Evolutionary conservation across 768 basidiomycete species (phyloP), one percentile per base, ranked within the genome.

Genomic region (Rhodotorula paludigena): DNA sequence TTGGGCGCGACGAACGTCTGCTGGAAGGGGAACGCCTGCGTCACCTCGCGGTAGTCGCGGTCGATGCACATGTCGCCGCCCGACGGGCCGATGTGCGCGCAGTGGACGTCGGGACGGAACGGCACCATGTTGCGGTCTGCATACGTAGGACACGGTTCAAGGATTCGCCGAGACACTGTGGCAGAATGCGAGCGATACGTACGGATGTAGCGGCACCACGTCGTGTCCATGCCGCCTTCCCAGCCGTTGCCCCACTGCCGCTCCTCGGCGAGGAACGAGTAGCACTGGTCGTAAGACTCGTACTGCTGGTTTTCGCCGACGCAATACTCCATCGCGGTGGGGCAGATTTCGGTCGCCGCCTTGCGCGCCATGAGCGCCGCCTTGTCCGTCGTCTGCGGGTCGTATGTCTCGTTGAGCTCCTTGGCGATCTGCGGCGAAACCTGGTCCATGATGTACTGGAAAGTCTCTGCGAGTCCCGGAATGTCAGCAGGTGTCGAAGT

Each of bases 121-220:
- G 18, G 60, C 3, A 60, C 60, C 60, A 60, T 60, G 60, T 60
- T 60, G n/a, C 20, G 33, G 41, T 60, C n/a, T n/a, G n/a, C n/a
- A n/a, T n/a, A n/a, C n/a, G n/a, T n/a, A n/a, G n/a, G n/a, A n/a
- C n/a, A n/a, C n/a, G n/a, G n/a, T n/a, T n/a, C n/a, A n/a, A n/a
- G n/a, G n/a, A n/a, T n/a, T n/a, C n/a, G n/a, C n/a, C n/a, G n/a
- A n/a, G n/a, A n/a, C n/a, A n/a, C n/a, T n/a, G n/a, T n/a, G n/a
- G n/a, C n/a, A n/a, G n/a, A n/a, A n/a, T n/a, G n/a, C n/a, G n/a
- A n/a, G n/a, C n/a, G n/a, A n/a, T n/a, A n/a, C n/a, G n/a, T n/a
- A n/a, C n/a, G 49, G 36, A 52, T n/a, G 60, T 52, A 52, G 49
- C 48, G 60, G 39, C 48, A 51, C 39, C 48, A 52, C 3, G 20